Percentiles rank a stretch among this genome's conserved stretches.
Evolutionary conservation across 768 basidiomycete genomes (phyloP).

Genomic region (Lactarius hengduanensis): DNA sequence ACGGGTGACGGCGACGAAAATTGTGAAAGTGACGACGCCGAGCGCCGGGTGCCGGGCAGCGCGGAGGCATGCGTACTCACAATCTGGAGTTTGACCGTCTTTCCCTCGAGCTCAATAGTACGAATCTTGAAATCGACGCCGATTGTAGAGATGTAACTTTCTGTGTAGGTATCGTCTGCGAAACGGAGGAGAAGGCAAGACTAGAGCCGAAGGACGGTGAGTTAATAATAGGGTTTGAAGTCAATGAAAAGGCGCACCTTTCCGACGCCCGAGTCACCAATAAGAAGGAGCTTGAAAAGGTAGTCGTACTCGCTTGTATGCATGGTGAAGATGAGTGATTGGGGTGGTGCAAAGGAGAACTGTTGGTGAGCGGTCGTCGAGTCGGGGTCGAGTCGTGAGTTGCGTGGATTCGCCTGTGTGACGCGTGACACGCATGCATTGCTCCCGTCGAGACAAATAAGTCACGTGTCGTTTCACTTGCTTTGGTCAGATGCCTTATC

Average conservation of each 20-base stretch:
- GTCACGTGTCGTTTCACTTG: neutral
- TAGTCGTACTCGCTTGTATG: conserved; percentile 95
- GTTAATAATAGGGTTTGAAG: conserved; percentile 21
- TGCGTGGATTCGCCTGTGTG: conserved; percentile 28
- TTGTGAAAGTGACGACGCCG: neutral
- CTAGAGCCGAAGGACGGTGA: conserved; percentile 43
- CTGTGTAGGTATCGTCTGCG: conserved; percentile 96
- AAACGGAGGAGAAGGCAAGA: conserved; percentile 91
- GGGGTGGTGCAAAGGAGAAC: conserved; percentile 19
- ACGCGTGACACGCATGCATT: conserved; percentile 1
- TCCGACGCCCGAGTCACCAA: conserved; percentile 94
- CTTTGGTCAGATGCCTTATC: too few species aligned
- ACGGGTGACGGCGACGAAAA: neutral
- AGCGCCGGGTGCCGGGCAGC: conserved; percentile 3
- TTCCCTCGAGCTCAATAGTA: conserved; percentile 97
- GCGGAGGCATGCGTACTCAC: conserved; percentile 51
- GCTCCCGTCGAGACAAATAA: neutral
- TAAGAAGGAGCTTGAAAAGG: conserved; percentile 94
- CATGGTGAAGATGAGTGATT: conserved; percentile 46
- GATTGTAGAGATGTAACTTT: conserved; percentile 96
- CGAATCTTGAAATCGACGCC: conserved; percentile 99
- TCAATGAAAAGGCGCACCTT: conserved; percentile 52
- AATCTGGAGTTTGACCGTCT: conserved; percentile 98
- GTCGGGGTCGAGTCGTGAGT: conserved; percentile 30
- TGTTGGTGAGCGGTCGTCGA: conserved; percentile 15